Conservation (phyloP, 164 flowering plant genomes). For the Sextonia rubra region DNA sequence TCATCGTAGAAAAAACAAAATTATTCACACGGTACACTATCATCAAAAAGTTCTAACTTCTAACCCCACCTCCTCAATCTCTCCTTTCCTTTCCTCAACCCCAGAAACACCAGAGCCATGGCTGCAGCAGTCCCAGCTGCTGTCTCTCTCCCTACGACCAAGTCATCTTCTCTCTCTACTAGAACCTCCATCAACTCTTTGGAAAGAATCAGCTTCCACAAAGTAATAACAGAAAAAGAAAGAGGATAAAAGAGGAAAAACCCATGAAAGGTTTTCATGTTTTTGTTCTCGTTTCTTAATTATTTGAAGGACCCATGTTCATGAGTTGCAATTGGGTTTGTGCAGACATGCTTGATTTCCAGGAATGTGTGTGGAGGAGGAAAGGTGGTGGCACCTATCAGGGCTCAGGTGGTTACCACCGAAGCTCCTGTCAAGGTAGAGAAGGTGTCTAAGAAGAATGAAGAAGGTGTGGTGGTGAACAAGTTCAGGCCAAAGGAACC, state of each 20-base stretch:
- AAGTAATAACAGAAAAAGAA: slow-evolving; percentile 32
- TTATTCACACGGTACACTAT: too few species aligned
- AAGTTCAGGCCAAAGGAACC: slow-evolving; percentile 86
- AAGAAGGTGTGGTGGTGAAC: slow-evolving; percentile 84
- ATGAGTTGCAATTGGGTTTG: slow-evolving; percentile 1
- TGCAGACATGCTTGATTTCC: slow-evolving; percentile 42
- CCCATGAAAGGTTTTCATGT: neutral
- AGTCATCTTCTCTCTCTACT: slow-evolving; percentile 56
- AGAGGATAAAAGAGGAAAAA: too few species aligned
- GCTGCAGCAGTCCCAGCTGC: slow-evolving; percentile 83
- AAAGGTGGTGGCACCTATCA: slow-evolving; percentile 45
- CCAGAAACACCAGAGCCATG: slow-evolving; percentile 25
- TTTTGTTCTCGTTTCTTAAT: neutral
- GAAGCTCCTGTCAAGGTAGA: slow-evolving; percentile 76
- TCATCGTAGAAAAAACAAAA: neutral
- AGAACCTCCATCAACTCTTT: slow-evolving; percentile 44
- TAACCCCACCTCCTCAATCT: neutral
- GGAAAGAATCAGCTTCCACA: slow-evolving; percentile 57
- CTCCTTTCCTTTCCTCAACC: neutral
- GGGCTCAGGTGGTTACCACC: slow-evolving; percentile 77
- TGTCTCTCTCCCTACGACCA: slow-evolving; percentile 70
- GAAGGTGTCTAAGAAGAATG: slow-evolving; percentile 75
- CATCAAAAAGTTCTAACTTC: neutral
- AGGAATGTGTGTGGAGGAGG: slow-evolving; percentile 45
- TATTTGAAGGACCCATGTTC: slow-evolving; percentile 9